Conservation (phyloP, 75 land plant genomes). For the Pinus albicaulis region DNA sequence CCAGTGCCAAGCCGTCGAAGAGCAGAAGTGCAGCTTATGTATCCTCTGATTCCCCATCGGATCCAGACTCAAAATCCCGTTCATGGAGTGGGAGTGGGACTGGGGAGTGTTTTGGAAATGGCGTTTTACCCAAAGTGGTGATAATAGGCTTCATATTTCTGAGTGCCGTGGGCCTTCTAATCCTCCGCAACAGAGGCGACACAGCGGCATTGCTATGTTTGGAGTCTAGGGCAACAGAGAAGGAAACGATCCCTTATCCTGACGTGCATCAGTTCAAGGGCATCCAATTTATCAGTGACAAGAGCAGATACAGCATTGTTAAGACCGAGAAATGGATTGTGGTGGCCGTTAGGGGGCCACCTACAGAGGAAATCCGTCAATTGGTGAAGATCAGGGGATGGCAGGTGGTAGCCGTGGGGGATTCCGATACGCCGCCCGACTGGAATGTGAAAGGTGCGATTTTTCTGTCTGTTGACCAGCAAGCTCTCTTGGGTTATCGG, state of each 20-base stretch:
- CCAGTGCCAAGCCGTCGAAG: neutral
- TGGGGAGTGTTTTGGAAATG: too few relatives aligned
- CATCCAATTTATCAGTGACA: conserved; percentile 17
- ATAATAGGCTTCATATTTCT: conserved; percentile 46
- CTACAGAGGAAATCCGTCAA: conserved; percentile 44
- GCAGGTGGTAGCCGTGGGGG: conserved; percentile 89
- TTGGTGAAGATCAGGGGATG: conserved; percentile 74
- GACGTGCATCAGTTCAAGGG: conserved; percentile 27
- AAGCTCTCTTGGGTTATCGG: conserved; percentile 63
- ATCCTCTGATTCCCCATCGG: neutral
- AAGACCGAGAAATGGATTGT: conserved; percentile 83
- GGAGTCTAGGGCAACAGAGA: conserved; percentile 42
- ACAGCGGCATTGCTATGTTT: conserved; percentile 67
- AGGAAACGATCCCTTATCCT: conserved; percentile 48
- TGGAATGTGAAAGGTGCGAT: conserved; percentile 71
- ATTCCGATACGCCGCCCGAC: conserved; percentile 57
- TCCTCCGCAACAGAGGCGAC: conserved; percentile 62
- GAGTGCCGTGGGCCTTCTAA: conserved; percentile 59
- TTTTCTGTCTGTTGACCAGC: conserved; percentile 58
- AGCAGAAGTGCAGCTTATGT: neutral
- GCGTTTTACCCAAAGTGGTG: conserved; percentile 37
- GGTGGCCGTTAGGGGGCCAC: conserved; percentile 60
- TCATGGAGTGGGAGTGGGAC: too few relatives aligned
- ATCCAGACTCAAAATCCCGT: too few relatives aligned
- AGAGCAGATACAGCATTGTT: conserved; percentile 38